Base-by-base conservation (phyloP, 2,329 filamentous ascomycete genomes). In the Epichloe brachyelytri region DNA sequence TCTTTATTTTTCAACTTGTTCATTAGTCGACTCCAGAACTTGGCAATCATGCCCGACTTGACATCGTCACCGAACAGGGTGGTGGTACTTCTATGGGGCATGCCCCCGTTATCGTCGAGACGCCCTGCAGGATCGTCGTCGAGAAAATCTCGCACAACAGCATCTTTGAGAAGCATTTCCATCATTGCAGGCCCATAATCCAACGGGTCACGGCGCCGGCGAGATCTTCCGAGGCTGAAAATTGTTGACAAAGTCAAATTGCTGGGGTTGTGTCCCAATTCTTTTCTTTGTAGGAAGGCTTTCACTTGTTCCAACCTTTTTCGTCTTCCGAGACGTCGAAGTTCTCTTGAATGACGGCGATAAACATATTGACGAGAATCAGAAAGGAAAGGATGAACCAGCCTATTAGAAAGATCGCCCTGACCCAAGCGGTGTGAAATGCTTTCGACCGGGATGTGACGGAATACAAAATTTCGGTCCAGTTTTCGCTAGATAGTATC, bases 291-390 rank as follows among this genome's bases (percentile, higher is more conserved):
- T 43, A 98, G 72, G 60, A 97, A 98, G 1, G 91, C 88, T 62
- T 90, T 91, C 54, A 98, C 90, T 68, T 98, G 94, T 64, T 97
- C 88, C 55, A 97, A 71, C 19, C 94, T 88, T 69, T 98, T 66
- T 97, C 90, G 63, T 98, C 94, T 65, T 98, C 93, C 3, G 90
- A 95, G 26, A 98, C 89, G 68, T 98, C 93, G 64, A 98, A 98
- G 62, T 95, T 98, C 64, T 98, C 93, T 67, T 98, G 93, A 57
- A 98, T 98, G 70, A 98, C 93, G 75, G 93, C 93, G 86, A 98
- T 97, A 74, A 98, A 98, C 93, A 98, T 98, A 64, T 97, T 98
- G 71, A 98, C 72, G 55, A 97, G 79, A 69, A 98, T 95, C 64
- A 97, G 91, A 66, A 94, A 96, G 5, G 89, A 79, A 43, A 98